Base-by-base conservation (phyloP, 1,139 yeast genomes). In the Wickerhamiella pararugosa region DNA sequence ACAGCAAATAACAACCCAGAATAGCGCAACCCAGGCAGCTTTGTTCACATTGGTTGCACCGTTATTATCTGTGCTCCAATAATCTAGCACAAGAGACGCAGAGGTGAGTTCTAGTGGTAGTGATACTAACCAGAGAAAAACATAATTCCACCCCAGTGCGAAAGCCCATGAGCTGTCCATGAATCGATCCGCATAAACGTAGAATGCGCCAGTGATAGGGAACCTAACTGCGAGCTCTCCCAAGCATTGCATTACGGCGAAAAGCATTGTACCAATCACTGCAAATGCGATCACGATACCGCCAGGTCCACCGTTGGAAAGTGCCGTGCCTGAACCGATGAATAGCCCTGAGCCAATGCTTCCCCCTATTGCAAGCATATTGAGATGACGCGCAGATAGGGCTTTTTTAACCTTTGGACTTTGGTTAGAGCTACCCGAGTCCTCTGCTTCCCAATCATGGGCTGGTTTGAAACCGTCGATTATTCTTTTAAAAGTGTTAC, bases 221-320 rank as follows among this genome's bases (percentile, higher is more conserved):
- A 77, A 80, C 15, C 76, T 70, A 33, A 81, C 82, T 34, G 92
- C 83, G 57, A 83, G 59, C 59, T 83, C 94, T 49, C 93, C 90
- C 44, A 83, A 73, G 10, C 90, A 76, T 57, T 82, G 87, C 53
- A 81, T 77, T 38, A 81, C 79, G 52, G 75, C 71, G 62, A 74
- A 79, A 51, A 84, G 60, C 51, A 82, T 73, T 72, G 79, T 69
- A 6, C 79, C 66, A 38, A 84, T 82, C 49, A 80, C 70, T 37
- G 78, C 62, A 41, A 73, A 71, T 56, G 77, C 81, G 44, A 86
- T 84, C 36, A 81, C 59, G 37, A 82, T 62, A 41, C 82, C 80
- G 4, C 82, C 90, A 2, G 93, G 93, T 29, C 94, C 94, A 42
- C 92, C 93, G 25, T 69, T 64, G 42, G 65, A 59, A 51, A 83